Conservation (phyloP, 2,329 filamentous ascomycete species). For the Colletotrichum plurivorum region DNA sequence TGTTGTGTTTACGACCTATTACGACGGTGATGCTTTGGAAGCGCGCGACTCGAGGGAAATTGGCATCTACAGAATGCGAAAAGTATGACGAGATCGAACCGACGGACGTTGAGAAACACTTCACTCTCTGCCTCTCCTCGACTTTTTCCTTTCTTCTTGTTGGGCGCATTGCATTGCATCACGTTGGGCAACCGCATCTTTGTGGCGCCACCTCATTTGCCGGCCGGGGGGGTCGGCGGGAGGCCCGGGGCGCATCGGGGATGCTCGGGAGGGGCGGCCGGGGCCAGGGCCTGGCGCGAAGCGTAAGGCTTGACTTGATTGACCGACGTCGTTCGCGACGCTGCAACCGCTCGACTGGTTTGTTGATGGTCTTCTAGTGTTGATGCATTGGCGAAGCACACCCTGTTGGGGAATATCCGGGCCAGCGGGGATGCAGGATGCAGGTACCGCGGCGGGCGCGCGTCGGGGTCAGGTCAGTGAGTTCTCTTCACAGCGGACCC, state of each 20-base stretch:
- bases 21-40: constrained; percentile 15
- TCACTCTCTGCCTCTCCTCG: too few relatives aligned
- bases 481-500: not conserved
- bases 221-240: constrained; percentile 14
- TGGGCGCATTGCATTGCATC: not conserved
- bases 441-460: constrained; percentile 9
- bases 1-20: not conserved
- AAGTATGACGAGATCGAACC: not conserved
- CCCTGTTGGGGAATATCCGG: constrained; percentile 10
- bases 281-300: constrained; percentile 7
- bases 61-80: not conserved
- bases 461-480: constrained; percentile 1
- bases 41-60: constrained; percentile 6
- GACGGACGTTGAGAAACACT: not conserved
- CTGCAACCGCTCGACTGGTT: not conserved
- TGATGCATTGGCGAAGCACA: not conserved
- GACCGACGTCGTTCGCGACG: not conserved
- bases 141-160: not conserved
- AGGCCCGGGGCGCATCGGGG: constrained; percentile 26
- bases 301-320: not conserved
- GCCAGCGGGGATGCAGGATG: constrained; percentile 20
- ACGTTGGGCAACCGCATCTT: not conserved
- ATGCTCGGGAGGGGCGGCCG: constrained; percentile 10
- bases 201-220: constrained; percentile 17
- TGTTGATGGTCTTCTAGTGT: too few relatives aligned